Evolutionary conservation across 768 basidiomycete species (phyloP).

Genomic region (Cyathus striatus): DNA sequence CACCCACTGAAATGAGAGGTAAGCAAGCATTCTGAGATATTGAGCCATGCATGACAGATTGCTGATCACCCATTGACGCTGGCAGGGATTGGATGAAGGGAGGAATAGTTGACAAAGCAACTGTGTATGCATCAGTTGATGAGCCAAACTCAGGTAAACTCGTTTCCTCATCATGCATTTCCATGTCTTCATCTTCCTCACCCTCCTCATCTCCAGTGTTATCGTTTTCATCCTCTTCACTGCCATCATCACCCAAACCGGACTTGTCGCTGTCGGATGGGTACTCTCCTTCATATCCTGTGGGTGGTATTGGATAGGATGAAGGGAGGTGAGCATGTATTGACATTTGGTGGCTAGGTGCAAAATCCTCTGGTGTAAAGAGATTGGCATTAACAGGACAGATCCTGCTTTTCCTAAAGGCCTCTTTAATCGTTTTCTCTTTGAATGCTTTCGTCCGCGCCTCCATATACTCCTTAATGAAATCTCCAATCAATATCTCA

Average conservation of each 20-base stretch:
- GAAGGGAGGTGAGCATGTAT: neutral
- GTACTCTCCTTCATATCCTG: neutral
- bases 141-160: neutral
- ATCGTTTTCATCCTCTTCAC: neutral
- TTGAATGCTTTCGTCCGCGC: constrained; percentile 7
- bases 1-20: neutral
- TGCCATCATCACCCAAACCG: neutral
- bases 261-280: constrained; percentile 2
- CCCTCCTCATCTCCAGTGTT: neutral
- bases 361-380: constrained; percentile 12
- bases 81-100: too few species aligned
- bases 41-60: neutral
- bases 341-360: constrained; percentile 9
- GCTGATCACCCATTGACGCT: neutral
- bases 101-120: too few species aligned
- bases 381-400: constrained; percentile 10
- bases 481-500: constrained; percentile 11
- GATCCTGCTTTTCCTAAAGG: constrained; percentile 14
- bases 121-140: neutral
- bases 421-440: constrained; percentile 6
- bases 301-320: neutral
- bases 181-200: neutral
- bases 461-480: constrained; percentile 15
- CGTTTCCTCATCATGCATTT: neutral
- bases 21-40: neutral